Percentiles rank a stretch among this genome's conserved stretches.
Evolutionary conservation across 1,284 basidiomycete genomes (phyloP).

Genomic region (Heterobasidion occidentale): DNA sequence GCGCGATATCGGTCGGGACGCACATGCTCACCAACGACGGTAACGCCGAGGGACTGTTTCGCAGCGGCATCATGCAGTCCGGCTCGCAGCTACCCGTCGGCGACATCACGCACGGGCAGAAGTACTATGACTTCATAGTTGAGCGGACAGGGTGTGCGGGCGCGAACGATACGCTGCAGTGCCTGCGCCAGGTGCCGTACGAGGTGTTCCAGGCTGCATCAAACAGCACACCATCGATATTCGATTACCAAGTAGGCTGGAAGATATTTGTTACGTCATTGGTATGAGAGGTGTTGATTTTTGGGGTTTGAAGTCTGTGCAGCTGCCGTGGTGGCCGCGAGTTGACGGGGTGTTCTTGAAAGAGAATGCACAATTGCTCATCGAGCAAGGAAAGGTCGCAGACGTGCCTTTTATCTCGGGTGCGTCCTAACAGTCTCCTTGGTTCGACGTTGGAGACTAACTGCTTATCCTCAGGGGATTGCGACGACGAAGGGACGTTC

Average conservation of each 20-base stretch:
- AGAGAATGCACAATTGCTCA: conserved; percentile 14
- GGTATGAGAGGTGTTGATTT: background rate
- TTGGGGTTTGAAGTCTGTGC: conserved; percentile 1
- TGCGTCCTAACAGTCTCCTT: background rate
- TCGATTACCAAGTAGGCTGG: conserved; percentile 5
- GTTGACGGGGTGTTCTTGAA: conserved; percentile 21
- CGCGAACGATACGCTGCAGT: conserved; percentile 27
- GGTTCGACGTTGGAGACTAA: background rate
- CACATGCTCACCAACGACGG: conserved; percentile 25
- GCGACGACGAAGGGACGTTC: conserved; percentile 23
- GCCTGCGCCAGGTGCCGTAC: conserved; percentile 28
- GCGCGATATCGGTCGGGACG: conserved; percentile 25
- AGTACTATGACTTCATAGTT: conserved; percentile 27
- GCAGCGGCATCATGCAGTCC: conserved; percentile 27
- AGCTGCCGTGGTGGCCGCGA: conserved; percentile 18
- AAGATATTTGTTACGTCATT: background rate
- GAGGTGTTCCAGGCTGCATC: conserved; percentile 21
- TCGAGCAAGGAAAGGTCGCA: conserved; percentile 15
- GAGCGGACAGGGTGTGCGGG: conserved; percentile 20
- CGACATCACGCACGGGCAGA: conserved; percentile 20
- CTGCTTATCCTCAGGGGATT: conserved; percentile 17
- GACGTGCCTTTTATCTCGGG: conserved; percentile 22
- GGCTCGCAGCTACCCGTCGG: conserved; percentile 22
- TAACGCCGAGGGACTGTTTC: conserved; percentile 24
- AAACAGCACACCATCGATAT: conserved; percentile 14